These are phyloP conservation scores for Aeminium ludgeri DNA, from an alignment of 495 filamentous ascomycete genomes.

Conservation along the genomic window DNA sequence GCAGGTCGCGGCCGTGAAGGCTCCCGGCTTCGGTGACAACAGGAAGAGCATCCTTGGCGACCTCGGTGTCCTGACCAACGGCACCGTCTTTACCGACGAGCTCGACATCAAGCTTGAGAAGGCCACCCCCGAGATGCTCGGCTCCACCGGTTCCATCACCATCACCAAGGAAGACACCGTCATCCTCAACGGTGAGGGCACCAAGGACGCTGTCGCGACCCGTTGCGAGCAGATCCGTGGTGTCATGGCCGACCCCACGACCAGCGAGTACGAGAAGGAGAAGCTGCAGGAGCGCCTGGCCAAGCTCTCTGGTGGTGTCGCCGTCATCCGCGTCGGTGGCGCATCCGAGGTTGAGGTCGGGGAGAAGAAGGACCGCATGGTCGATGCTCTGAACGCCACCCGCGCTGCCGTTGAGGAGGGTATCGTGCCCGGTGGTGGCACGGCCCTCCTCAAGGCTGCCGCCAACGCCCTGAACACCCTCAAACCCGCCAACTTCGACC, in stretches of 20 bases:
- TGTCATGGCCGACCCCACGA: slow-evolving; percentile 81
- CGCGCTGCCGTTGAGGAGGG: slow-evolving; percentile 97
- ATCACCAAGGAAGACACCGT: slow-evolving; percentile 99
- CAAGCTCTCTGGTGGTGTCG: slow-evolving; percentile 97
- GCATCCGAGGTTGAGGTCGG: slow-evolving; percentile 94
- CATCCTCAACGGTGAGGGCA: slow-evolving; percentile 91
- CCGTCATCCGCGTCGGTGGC: slow-evolving; percentile 97
- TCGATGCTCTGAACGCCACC: slow-evolving; percentile 95
- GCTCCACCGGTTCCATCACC: slow-evolving; percentile 92
- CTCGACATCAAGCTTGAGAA: slow-evolving; percentile 98
- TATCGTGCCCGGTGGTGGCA: slow-evolving; percentile 96
- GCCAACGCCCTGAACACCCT: slow-evolving; percentile 66
- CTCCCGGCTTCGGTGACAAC: slow-evolving; percentile 98
- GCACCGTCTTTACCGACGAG: slow-evolving; percentile 93
- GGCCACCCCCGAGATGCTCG: slow-evolving; percentile 86
- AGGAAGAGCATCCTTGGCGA: slow-evolving; percentile 98
- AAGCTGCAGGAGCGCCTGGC: slow-evolving; percentile 99
- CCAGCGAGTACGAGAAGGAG: slow-evolving; percentile 99
- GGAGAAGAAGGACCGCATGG: slow-evolving; percentile 99
- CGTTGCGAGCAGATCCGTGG: slow-evolving; percentile 98
- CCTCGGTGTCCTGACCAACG: slow-evolving; percentile 86
- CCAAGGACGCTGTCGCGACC: slow-evolving; percentile 84
- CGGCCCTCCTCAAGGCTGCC: slow-evolving; percentile 91
- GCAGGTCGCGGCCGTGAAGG: slow-evolving; percentile 96
- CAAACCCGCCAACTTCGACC: slow-evolving; percentile 91